Base-by-base conservation (phyloP, 805 yeast genomes). In the Lipomyces oligophaga region DNA sequence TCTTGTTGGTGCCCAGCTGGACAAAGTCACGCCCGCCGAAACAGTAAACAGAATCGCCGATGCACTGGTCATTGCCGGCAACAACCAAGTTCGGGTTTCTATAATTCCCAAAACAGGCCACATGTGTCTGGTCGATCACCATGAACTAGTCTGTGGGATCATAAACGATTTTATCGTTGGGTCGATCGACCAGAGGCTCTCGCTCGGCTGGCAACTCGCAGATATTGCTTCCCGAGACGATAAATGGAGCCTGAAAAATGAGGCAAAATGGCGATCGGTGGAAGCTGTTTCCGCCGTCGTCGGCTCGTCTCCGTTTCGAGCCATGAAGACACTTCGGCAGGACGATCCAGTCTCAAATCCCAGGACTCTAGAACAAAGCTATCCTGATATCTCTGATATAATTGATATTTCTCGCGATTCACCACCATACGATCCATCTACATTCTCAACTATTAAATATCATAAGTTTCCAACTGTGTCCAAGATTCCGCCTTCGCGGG, bases 161-260 rank as follows among this genome's bases (percentile, higher is more conserved):
- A 67, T 83, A 5, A 70, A 79, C 45, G 74, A 77, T 55, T 85
- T 81, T 58, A 59, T 83, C 13, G 77, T 74, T 45, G 66, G 58
- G 41, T 64, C 71, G 21, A 61, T 70, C 1, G 79, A 80, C 18
- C 66, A 76, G 40, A 75, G 80, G 55, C 70, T 84, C 28, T 77
- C 80, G 18, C 77, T 83, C 21, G 76, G 84, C 1, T 83, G 89
- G 89, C 86, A 81, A 38, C 69, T 83, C 42, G 72, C 76, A 52
- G 71, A 78, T 15, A 38, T 67, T 30, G 71, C 72, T 1, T 52
- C 64, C 5, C 76, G 79, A 57, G 84, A 84, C 2, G 73, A 77
- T 42, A 83, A 84, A 64, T 84, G 90, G 90, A 85, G 87, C 19
- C 65, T 84, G 53, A 83, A 83, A 63, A 84, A 83, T 59, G 84